Evolutionary conservation across 2,329 filamentous ascomycete species (phyloP).

Genomic region (Didymella segeticola): DNA sequence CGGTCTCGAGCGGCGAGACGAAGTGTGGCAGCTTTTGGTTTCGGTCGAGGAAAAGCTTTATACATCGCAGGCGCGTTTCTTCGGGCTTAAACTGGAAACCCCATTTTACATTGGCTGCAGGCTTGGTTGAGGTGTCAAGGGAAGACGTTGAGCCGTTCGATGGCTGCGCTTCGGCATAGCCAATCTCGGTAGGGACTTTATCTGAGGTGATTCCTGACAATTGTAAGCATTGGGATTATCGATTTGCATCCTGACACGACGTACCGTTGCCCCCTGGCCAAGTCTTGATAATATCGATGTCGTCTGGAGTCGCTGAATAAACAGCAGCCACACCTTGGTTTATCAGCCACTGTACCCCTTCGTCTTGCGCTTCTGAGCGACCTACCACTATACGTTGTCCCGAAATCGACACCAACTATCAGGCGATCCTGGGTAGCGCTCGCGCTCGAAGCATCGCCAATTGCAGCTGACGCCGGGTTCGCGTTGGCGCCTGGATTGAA

Average conservation of each 20-base stretch:
- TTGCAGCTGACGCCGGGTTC: conserved; percentile 22
- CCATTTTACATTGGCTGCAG: conserved; percentile 65
- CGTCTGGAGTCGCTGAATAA: conserved; percentile 77
- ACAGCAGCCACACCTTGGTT: conserved; percentile 69
- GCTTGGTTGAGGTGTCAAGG: conserved; percentile 27
- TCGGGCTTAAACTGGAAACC: conserved; percentile 83
- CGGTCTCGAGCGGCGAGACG: conserved; percentile 78
- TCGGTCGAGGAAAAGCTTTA: conserved; percentile 83
- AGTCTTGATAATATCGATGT: conserved; percentile 80
- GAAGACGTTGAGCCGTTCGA: conserved; percentile 24
- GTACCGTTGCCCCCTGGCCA: conserved; percentile 81
- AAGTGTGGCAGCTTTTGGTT: conserved; percentile 83
- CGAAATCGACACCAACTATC: conserved; percentile 82
- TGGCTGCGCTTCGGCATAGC: conserved; percentile 52
- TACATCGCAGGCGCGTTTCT: conserved; percentile 76
- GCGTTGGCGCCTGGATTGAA: conserved; percentile 40
- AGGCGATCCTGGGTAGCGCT: conserved; percentile 44
- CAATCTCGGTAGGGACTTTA: conserved; percentile 82
- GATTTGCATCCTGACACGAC: not conserved
- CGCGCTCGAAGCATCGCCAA: conserved; percentile 2
- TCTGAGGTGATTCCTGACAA: conserved; percentile 73
- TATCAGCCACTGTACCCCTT: conserved; percentile 17
- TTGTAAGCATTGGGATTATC: conserved; percentile 17
- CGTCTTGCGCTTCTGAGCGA: not conserved
- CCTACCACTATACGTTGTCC: conserved; percentile 79